Evolutionary conservation across 2,329 filamentous ascomycete species (phyloP), one percentile per base, ranked within the genome.

Genomic region (Penicillium sp.): DNA sequence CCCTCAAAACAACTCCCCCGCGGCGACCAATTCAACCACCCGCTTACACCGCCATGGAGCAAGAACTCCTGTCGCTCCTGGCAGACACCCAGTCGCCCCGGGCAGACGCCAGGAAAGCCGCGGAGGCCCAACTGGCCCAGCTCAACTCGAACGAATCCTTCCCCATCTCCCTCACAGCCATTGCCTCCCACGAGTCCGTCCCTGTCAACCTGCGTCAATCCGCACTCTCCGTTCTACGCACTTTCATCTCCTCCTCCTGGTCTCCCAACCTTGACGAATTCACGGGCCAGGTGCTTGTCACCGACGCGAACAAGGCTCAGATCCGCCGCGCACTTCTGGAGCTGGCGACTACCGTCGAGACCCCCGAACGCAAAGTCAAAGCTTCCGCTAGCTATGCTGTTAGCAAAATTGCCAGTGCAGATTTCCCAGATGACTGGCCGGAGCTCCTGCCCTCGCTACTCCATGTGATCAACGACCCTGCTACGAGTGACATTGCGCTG

Each of bases 401-500:
- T 65, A 94, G 93, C 82, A 98, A 97, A 81, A 96, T 99, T 70
- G 95, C 95, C 60, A 90, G 89, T 66, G 87, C 89, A 72, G 95
- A 99, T 81, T 98, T 96, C 75, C 95, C 95, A 57, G 92, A 97
- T 63, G 86, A 93, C 72, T 99, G 95, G 95, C 92, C 93, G n/a
- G 86, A 87, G 68, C 86, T 99, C 47, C 87, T 99, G 33, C 91
- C 92, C 24, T 86, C 88, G 37, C 84, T 98, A 45, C 86, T 99
- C 64, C 86, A 86, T 47, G 84, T 93, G 55, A 91, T 98, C 72
- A 77, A 76, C 47, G 74, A 79, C 58, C 87, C 90, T 58, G 86
- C 83, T 57, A 92, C 91, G 64, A 88, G 84, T 65, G 92, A 97
- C 71, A 82, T 84, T 51, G 93, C 97, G 75, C 82, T 97, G 54